A percentile compares a stretch with the other conserved stretches of the same genome.
phyloP scores from a whole-genome alignment of 352 stramenopile species.

The Globisporangium paddicum region DNA sequence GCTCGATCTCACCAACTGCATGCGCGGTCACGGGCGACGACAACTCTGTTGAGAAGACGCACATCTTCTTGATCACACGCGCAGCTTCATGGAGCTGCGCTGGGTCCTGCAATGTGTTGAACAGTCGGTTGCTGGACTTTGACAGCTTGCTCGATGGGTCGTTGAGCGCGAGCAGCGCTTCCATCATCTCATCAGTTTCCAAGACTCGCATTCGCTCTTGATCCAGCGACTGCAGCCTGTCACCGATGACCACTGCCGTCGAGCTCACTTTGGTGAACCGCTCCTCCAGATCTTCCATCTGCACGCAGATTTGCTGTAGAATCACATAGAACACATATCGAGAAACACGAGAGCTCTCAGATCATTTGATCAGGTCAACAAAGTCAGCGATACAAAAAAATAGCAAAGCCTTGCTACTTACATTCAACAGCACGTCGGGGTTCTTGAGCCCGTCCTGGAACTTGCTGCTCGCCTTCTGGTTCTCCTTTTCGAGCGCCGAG shows the following conservation, averaged over 20 bases:
- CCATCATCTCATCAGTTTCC: conserved; percentile 76
- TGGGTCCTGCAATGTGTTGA: conserved; percentile 65
- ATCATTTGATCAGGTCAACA: not conserved
- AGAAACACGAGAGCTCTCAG: not conserved
- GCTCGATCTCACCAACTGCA: conserved; percentile 66
- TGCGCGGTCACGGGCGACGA: conserved; percentile 49
- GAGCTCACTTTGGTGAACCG: conserved; percentile 85
- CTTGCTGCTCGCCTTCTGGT: conserved; percentile 40
- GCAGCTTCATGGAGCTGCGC: conserved; percentile 67
- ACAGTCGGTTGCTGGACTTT: conserved; percentile 55
- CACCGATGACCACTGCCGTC: conserved; percentile 69
- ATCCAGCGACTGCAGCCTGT: conserved; percentile 60
- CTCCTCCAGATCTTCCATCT: conserved; percentile 83
- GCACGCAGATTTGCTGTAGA: conserved; percentile 57
- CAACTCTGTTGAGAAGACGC: conserved; percentile 62
- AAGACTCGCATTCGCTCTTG: conserved; percentile 57
- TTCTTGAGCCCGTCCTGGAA: conserved; percentile 61
- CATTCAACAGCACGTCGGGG: conserved; percentile 54
- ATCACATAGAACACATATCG: not conserved
- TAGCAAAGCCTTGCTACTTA: conserved; percentile 18
- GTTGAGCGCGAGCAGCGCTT: conserved; percentile 70
- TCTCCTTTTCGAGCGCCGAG: conserved; percentile 55
- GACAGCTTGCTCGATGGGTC: conserved; percentile 45
- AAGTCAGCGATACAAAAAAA: not conserved
- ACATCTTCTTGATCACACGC: conserved; percentile 69